These are phyloP conservation scores for Annulohypoxylon nitens DNA, from an alignment of 495 filamentous ascomycete genomes.

Conservation along the genomic window DNA sequence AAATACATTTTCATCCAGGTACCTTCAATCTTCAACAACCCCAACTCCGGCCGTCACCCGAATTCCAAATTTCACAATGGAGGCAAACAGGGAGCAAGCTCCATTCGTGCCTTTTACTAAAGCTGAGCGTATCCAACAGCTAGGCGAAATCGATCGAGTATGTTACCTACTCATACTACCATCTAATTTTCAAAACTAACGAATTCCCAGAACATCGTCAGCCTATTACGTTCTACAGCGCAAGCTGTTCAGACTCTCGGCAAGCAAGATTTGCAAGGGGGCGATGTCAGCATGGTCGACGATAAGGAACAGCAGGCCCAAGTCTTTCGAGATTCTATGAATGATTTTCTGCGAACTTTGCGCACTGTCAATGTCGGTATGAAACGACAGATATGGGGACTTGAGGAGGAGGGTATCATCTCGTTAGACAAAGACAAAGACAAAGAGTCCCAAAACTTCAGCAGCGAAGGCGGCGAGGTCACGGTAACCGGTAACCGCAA, in stretches of 20 bases:
- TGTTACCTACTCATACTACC: slow-evolving; percentile 9
- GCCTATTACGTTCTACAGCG: slow-evolving; percentile 76
- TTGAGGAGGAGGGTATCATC: slow-evolving; percentile 83
- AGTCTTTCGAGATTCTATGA: slow-evolving; percentile 71
- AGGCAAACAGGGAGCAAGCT: slow-evolving; percentile 32
- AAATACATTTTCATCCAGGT: neutral
- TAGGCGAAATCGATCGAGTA: slow-evolving; percentile 81
- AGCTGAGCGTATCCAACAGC: slow-evolving; percentile 80
- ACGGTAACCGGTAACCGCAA: slow-evolving; percentile 35
- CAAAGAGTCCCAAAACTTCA: slow-evolving; percentile 39
- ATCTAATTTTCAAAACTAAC: slow-evolving; percentile 26
- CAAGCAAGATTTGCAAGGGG: slow-evolving; percentile 57
- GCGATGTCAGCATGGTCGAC: slow-evolving; percentile 46
- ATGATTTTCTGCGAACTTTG: slow-evolving; percentile 76
- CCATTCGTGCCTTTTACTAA: slow-evolving; percentile 65
- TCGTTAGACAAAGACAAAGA: slow-evolving; percentile 50
- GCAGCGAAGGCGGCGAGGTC: slow-evolving; percentile 44
- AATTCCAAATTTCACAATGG: slow-evolving; percentile 27
- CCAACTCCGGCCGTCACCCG: neutral
- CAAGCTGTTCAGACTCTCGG: slow-evolving; percentile 78
- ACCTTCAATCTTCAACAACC: neutral
- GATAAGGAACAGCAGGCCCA: slow-evolving; percentile 52
- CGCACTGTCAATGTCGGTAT: slow-evolving; percentile 77
- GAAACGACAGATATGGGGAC: slow-evolving; percentile 80
- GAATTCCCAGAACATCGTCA: slow-evolving; percentile 55